phyloP scores from a whole-genome alignment of 371 early-diverging fungal species.

The Zychaea mexicana region DNA sequence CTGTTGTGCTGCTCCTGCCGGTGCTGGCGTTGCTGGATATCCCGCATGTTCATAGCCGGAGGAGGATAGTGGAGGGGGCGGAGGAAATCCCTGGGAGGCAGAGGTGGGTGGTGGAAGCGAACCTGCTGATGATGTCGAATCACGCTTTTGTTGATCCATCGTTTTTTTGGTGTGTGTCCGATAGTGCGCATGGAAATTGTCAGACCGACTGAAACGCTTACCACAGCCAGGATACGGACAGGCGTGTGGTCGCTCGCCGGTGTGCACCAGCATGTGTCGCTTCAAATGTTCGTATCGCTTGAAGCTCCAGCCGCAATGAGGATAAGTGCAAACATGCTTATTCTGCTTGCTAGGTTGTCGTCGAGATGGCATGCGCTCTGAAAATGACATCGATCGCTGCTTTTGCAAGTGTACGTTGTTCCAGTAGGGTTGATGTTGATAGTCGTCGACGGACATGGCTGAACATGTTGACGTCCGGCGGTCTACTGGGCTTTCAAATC shows the following conservation, averaged over 20 bases:
- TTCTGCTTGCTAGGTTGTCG: conserved; percentile 43
- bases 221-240: conserved; percentile 71
- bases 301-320: conserved; percentile 63
- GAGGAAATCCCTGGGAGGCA: background rate
- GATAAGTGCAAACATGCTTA: conserved; percentile 58
- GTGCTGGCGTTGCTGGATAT: conserved; percentile 4
- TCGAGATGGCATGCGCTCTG: conserved; percentile 22
- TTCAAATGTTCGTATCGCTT: conserved; percentile 88
- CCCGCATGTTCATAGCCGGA: background rate
- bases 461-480: conserved; percentile 24
- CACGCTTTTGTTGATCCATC: conserved; percentile 30
- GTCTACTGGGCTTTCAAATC: conserved; percentile 13
- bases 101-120: conserved; percentile 1
- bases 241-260: conserved; percentile 66
- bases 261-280: conserved; percentile 77
- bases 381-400: conserved; percentile 25
- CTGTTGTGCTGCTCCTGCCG: background rate
- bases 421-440: conserved; percentile 36
- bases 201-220: conserved; percentile 78
- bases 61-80: conserved; percentile 8
- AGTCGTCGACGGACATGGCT: conserved; percentile 21
- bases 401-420: conserved; percentile 16
- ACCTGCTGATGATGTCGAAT: conserved; percentile 2
- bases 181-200: conserved; percentile 70
- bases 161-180: conserved; percentile 56